phyloP scores from a whole-genome alignment of 2,329 filamentous ascomycete species.

The Fusarium phyllophilum region DNA sequence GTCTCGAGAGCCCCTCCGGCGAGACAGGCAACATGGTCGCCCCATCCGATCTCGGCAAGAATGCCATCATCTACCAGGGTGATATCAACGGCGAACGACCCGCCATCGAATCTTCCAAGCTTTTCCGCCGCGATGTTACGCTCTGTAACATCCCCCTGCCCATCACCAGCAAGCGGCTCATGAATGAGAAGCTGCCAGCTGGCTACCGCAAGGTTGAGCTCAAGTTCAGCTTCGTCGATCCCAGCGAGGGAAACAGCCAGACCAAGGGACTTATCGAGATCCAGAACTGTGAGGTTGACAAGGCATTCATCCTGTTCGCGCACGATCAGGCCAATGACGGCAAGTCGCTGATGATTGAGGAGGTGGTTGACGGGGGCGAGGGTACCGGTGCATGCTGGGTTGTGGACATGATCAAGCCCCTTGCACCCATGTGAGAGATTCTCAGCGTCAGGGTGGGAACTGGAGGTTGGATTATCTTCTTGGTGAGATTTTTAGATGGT shows the following conservation, averaged over 20 bases:
- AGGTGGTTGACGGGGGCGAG: neutral
- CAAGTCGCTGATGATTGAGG: neutral
- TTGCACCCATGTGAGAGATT: too few species aligned
- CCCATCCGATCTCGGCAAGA: rapidly evolving
- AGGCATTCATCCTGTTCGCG: neutral
- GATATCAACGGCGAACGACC: neutral
- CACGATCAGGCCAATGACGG: neutral
- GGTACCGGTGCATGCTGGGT: neutral
- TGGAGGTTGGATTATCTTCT: too few species aligned
- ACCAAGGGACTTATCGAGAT: neutral
- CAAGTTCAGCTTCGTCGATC: neutral
- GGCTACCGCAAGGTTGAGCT: neutral
- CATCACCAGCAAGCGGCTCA: neutral
- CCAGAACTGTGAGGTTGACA: neutral
- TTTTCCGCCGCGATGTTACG: too few species aligned
- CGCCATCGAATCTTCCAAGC: neutral
- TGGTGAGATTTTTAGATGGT: too few species aligned
- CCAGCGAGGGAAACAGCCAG: neutral
- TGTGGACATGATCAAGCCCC: neutral
- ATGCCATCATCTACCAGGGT: neutral
- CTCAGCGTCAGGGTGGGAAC: too few species aligned
- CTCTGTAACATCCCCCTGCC: neutral
- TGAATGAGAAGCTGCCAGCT: rapidly evolving
- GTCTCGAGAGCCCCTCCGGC: neutral
- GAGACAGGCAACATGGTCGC: neutral